Conservation (phyloP, 2,329 filamentous ascomycete genomes). For the Penicillium corylophilum region DNA sequence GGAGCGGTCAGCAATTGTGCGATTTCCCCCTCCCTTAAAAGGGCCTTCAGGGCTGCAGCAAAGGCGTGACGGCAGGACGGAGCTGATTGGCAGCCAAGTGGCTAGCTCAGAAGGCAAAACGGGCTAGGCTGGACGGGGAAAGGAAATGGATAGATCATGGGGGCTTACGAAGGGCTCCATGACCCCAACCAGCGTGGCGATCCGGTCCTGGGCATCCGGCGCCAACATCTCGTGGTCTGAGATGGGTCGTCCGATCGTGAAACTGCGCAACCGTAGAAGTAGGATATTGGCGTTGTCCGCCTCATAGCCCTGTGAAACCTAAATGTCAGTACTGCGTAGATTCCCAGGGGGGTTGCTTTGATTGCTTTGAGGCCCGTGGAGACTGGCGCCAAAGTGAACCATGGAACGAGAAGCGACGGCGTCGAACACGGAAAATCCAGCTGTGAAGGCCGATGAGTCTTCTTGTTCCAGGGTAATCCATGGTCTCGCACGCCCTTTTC, state of each 20-base stretch:
- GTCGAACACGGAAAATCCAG: slow-evolving; percentile 1
- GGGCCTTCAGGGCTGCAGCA: neutral
- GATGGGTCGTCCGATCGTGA: slow-evolving; percentile 68
- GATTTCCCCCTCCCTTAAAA: neutral
- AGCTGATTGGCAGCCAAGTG: slow-evolving; percentile 20
- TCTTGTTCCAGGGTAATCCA: neutral
- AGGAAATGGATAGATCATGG: slow-evolving; percentile 8
- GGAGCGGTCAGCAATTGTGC: slow-evolving; percentile 24
- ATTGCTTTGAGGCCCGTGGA: slow-evolving; percentile 17
- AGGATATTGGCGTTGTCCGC: slow-evolving; percentile 75
- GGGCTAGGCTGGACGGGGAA: slow-evolving; percentile 13
- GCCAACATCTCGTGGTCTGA: slow-evolving; percentile 64
- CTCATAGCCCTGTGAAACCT: slow-evolving; percentile 63
- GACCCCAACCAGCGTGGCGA: slow-evolving; percentile 63
- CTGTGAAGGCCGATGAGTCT: neutral
- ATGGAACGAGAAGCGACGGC: slow-evolving; percentile 41
- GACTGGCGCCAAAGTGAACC: slow-evolving; percentile 32
- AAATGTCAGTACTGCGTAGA: neutral
- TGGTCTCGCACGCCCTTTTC: neutral
- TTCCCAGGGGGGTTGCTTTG: neutral
- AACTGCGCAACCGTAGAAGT: slow-evolving; percentile 76
- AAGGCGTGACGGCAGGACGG: slow-evolving; percentile 3
- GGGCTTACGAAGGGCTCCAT: slow-evolving; percentile 76
- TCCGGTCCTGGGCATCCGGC: slow-evolving; percentile 61
- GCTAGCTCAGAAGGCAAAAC: slow-evolving; percentile 25